Evolutionary conservation across 2,329 filamentous ascomycete species (phyloP).

Genomic region (Lecanicillium sp.): DNA sequence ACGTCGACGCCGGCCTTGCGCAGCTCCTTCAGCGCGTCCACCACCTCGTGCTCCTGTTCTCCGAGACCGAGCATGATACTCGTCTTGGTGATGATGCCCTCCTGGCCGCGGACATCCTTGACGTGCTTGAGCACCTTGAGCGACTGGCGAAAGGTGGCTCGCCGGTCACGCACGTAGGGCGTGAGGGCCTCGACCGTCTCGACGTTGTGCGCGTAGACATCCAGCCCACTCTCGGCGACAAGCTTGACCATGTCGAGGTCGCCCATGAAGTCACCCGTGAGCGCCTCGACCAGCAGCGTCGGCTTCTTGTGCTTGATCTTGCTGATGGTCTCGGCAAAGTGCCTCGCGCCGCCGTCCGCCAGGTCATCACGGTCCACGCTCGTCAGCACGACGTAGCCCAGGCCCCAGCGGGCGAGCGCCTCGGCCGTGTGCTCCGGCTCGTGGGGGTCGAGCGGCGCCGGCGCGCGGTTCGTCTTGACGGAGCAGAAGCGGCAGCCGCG

Average conservation of each 20-base stretch:
- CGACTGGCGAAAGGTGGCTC: constrained; percentile 84
- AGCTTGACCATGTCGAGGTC: constrained; percentile 80
- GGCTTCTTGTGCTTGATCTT: constrained; percentile 85
- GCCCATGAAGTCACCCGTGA: constrained; percentile 83
- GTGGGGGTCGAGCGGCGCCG: constrained; percentile 81
- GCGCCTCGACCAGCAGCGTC: constrained; percentile 70
- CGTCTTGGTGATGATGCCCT: constrained; percentile 91
- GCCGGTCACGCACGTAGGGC: constrained; percentile 80
- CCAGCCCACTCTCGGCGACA: constrained; percentile 81
- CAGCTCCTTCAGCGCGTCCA: constrained; percentile 74
- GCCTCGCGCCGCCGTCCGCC: constrained; percentile 76
- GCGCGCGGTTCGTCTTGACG: constrained; percentile 77
- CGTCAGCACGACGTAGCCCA: constrained; percentile 94
- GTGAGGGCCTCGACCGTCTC: constrained; percentile 92
- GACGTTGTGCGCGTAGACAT: constrained; percentile 96
- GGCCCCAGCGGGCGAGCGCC: constrained; percentile 83
- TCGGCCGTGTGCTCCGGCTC: constrained; percentile 97
- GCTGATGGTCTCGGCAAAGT: constrained; percentile 90
- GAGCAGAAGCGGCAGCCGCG: constrained; percentile 94
- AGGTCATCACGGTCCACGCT: constrained; percentile 92
- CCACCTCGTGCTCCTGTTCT: constrained; percentile 82
- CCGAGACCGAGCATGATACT: constrained; percentile 95
- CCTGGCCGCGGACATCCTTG: constrained; percentile 63
- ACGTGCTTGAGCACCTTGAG: constrained; percentile 72
- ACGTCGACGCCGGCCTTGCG: constrained; percentile 80